Base-by-base conservation (phyloP, 352 stramenopile species). In the Phytophthora macrochlamydospora region DNA sequence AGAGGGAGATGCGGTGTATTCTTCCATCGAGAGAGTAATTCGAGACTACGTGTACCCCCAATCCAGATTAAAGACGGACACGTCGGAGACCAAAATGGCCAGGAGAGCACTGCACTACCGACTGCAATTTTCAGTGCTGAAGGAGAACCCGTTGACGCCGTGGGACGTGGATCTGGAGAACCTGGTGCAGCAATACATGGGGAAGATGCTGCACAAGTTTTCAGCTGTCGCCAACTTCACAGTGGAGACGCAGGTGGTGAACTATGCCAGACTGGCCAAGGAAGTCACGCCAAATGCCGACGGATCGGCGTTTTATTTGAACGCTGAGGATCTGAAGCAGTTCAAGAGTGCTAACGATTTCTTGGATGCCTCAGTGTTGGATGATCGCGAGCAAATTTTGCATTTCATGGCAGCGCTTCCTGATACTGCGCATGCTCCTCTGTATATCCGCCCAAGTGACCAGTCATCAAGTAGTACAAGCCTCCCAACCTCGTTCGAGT, bases 331-430 rank as follows among this genome's bases (percentile, higher is more conserved):
- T 48, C 75, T 94, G 14, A 84, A 90, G 43, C 79, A 90, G 85
- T 94, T 94, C 46, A 93, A 93, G 42, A 91, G 79, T 48, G 73
- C 75, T 24, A 94, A 94, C 54, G 81, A 93, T 50, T 93, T 87
- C 43, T 57, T 92, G 9, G 79, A 78, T 7, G 73, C 81, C 2
- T 87, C 83, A 0, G 79, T 94, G 51, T 68, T 93, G 30, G 74
- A 76, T 1, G 87, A 94, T 60, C 62, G 84, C 33, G 87, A 94
- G 66, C 83, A 91, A 43, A 75, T 92, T 57, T 62, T 94, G 7
- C 83, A 91, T 51, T 93, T 94, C 35, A 91, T 92, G 79, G 87
- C 79, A 11, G 83, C 81, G 7, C 55, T 94, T 24, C 87, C 87
- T 0, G 66, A 76, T 31, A 40, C 61, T 32, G 51, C 52, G 3